These are phyloP conservation scores for Paramecium octaurelia DNA, from an alignment of 73 alveolate genomes.

Conservation along the genomic window DNA sequence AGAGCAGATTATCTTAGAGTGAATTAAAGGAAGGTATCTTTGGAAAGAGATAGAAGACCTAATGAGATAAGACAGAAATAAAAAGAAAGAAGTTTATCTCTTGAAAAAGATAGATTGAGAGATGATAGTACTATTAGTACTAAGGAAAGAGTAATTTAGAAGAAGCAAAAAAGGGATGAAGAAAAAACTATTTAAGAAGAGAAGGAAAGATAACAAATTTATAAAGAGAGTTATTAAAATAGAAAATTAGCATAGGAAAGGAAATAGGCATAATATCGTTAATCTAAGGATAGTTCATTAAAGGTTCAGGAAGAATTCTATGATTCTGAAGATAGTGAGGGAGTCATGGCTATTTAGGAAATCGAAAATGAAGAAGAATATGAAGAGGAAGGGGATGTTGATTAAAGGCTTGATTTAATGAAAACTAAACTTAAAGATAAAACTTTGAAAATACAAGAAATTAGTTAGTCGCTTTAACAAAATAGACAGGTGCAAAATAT, in stretches of 20 bases:
- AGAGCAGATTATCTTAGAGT: conserved; percentile 14
- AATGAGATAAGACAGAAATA: conserved; percentile 9
- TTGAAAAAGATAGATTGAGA: conserved; percentile 51
- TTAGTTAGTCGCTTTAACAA: conserved; percentile 32
- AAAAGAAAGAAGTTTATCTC: conserved; percentile 7
- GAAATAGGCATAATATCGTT: conserved; percentile 60
- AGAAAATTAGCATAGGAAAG: conserved; percentile 55
- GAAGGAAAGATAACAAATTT: conserved; percentile 32
- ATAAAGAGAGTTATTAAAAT: conserved; percentile 34
- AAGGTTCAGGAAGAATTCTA: conserved; percentile 51
- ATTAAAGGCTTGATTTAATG: conserved; percentile 46
- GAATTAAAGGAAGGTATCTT: conserved; percentile 3
- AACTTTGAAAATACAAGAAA: conserved; percentile 50
- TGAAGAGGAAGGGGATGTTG: conserved; percentile 63
- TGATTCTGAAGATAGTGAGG: conserved; percentile 55
- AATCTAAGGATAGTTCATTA: conserved; percentile 49
- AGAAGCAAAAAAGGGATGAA: conserved; percentile 40
- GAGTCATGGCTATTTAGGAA: conserved; percentile 53
- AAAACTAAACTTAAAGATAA: conserved; percentile 58
- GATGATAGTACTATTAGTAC: conserved; percentile 42
- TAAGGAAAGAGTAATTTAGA: conserved; percentile 33
- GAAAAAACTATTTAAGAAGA: conserved; percentile 38
- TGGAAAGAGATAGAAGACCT: conserved; percentile 34
- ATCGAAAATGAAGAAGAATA: conserved; percentile 66
- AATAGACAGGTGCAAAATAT: conserved; percentile 4